Conservation (phyloP, 2,329 filamentous ascomycete species). For the Penicillium thymicola region DNA sequence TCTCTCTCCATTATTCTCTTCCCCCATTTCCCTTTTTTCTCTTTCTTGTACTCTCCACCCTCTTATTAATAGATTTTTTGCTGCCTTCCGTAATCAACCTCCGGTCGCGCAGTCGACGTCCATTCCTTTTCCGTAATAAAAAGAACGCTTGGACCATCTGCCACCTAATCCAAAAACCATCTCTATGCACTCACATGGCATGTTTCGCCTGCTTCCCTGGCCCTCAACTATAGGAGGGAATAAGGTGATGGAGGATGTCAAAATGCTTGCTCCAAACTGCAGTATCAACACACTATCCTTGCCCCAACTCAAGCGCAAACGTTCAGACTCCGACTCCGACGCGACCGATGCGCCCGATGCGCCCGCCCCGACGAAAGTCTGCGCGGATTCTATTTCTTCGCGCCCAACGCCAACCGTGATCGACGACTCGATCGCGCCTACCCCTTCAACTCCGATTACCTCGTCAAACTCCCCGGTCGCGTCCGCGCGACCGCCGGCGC, state of each 20-base stretch:
- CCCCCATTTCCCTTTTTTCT: constrained; percentile 2
- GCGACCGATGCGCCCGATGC: constrained; percentile 38
- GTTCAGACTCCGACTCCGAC: constrained; percentile 51
- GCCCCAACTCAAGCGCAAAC: constrained; percentile 59
- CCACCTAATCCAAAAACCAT: constrained; percentile 12
- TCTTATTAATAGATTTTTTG: constrained; percentile 14
- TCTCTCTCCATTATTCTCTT: neutral
- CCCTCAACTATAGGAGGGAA: constrained; percentile 45
- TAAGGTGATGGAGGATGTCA: constrained; percentile 46
- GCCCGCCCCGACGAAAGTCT: constrained; percentile 31
- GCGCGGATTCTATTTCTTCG: constrained; percentile 25
- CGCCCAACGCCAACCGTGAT: constrained; percentile 8
- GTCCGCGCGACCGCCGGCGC: constrained; percentile 16
- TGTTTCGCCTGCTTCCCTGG: constrained; percentile 50
- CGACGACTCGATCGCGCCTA: constrained; percentile 1
- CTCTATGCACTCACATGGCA: constrained; percentile 42
- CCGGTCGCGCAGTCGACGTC: constrained; percentile 20
- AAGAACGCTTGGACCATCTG: constrained; percentile 17
- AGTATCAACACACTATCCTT: constrained; percentile 29
- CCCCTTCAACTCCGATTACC: constrained; percentile 5
- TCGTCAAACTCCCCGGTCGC: constrained; percentile 14
- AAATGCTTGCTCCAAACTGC: constrained; percentile 41
- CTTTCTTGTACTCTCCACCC: constrained; percentile 8
- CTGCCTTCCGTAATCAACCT: constrained; percentile 18
- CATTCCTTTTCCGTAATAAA: constrained; percentile 22